Evolutionary conservation across 352 stramenopile genomes (phyloP).

Genomic region (Globisporangium nunn): DNA sequence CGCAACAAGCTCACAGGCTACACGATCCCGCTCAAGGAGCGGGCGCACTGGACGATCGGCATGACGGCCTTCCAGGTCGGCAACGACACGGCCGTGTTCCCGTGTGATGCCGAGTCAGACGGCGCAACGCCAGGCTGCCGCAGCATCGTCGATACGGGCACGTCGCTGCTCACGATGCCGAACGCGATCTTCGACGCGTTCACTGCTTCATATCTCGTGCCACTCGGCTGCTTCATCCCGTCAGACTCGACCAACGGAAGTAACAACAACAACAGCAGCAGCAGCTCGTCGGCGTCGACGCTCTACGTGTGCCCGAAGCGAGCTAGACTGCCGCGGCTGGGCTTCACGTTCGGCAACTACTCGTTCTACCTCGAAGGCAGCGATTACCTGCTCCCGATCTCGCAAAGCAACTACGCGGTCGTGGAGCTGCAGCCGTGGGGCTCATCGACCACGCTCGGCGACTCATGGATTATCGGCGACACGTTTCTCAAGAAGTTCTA

Average conservation of each 20-base stretch:
- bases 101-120: conserved; percentile 27
- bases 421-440: conserved; percentile 31
- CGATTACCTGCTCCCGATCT: conserved; percentile 43
- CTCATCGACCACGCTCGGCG: conserved; percentile 11
- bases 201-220: conserved; percentile 1
- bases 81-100: conserved; percentile 26
- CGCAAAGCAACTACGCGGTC: conserved; percentile 18
- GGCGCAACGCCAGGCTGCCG: conserved; percentile 17
- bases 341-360: conserved; percentile 42
- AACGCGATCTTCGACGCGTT: conserved; percentile 2
- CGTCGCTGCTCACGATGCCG: conserved; percentile 18
- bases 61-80: conserved; percentile 52
- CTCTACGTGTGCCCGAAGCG: conserved; percentile 54
- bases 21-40: conserved; percentile 39
- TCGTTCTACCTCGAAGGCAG: conserved; percentile 57
- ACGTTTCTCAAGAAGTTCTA: conserved; percentile 77
- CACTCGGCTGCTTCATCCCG: conserved; percentile 6
- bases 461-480: conserved; percentile 74
- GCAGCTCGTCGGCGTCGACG: conserved; percentile 1
- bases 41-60: conserved; percentile 60
- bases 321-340: conserved; percentile 38
- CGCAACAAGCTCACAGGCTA: conserved; percentile 34
- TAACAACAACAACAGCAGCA: neutral
- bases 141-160: conserved; percentile 56
- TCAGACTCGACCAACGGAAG: neutral